Base-by-base conservation (phyloP, 768 basidiomycete genomes). In the Udeniomyces megalosporus region DNA sequence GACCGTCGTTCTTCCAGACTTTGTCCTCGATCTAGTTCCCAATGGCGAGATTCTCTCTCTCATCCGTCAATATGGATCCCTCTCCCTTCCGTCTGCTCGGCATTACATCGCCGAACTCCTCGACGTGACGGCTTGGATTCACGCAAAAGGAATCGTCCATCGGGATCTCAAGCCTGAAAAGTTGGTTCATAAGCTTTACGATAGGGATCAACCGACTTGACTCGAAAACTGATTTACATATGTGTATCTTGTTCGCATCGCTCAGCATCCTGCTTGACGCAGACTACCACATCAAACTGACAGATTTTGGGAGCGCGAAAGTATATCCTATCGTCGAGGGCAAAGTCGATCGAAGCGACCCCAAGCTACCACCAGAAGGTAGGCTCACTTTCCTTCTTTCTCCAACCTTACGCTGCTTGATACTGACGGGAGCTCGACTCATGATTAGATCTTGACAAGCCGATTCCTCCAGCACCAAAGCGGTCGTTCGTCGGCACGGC, bases 231-330 rank as follows among this genome's bases (percentile, higher is more conserved):
- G n/a, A 17, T 42, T 42, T 42, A 42, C 17, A 8, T 42, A 8
- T 26, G 52, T 35, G 17, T 62, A 20, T 24, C 26, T 60, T 85
- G 70, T 77, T 88, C 34, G 87, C 88, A 71, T 86, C 86, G 11
- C 86, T 86, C 73, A 96, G 96, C 71, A 78, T 97, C 32, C 78
- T 99, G 10, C 78, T 99, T n/a, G 90, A 93, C 68, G 80, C 80
- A 38, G 80, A 83, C 17, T 86, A 84, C 75, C 82, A 89, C 58
- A 82, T 95, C 70, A 93, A 90, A 73, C 80, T 99, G n/a, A 88
- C 90, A 17, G 95, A 99, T 72, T 97, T 97, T 73, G 95, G 95
- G 6, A 92, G 89, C 4, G 89, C 89, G 22, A 75, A 73, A 74
- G 62, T 76, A 10, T 28, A 74, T 26, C 70, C 71, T 20, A 60